phyloP scores from a whole-genome alignment of 2,329 filamentous ascomycete genomes.

The Ophiostoma pallidulum region DNA sequence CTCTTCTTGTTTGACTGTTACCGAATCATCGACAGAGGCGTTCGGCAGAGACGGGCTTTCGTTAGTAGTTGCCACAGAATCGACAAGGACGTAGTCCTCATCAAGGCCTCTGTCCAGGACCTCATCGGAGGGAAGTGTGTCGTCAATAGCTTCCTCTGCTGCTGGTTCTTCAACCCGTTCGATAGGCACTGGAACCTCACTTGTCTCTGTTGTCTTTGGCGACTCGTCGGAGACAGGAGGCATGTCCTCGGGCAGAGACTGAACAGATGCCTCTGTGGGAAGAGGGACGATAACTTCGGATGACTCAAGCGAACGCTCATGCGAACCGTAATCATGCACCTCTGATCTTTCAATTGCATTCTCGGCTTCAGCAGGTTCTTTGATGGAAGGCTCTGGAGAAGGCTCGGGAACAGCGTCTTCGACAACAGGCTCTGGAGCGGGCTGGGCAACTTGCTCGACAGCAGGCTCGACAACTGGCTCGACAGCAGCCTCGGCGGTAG shows the following conservation, averaged over 20 bases:
- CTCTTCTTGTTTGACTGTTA: too few species aligned
- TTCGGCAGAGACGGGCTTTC: too few species aligned
- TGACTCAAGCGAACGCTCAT: background rate
- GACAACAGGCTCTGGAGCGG: background rate
- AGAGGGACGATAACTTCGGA: conserved; percentile 1
- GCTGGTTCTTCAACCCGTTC: background rate
- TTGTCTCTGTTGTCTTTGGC: background rate
- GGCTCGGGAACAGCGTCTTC: background rate
- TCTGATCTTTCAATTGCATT: background rate
- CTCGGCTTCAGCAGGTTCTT: background rate
- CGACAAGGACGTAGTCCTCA: too few species aligned
- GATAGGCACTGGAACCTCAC: background rate
- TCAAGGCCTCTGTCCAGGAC: too few species aligned
- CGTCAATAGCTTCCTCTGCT: background rate
- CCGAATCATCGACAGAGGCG: too few species aligned
- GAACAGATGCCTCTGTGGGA: background rate
- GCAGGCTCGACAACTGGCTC: conserved; percentile 7
- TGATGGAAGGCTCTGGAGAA: background rate
- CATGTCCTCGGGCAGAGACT: background rate
- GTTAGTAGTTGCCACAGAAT: too few species aligned
- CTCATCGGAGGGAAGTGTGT: background rate
- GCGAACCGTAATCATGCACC: background rate
- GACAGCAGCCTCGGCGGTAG: background rate
- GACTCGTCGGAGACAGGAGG: background rate
- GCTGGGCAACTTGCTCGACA: background rate